phyloP scores from a whole-genome alignment of 163 green algal genomes.

The Prototheca stagnorum region DNA sequence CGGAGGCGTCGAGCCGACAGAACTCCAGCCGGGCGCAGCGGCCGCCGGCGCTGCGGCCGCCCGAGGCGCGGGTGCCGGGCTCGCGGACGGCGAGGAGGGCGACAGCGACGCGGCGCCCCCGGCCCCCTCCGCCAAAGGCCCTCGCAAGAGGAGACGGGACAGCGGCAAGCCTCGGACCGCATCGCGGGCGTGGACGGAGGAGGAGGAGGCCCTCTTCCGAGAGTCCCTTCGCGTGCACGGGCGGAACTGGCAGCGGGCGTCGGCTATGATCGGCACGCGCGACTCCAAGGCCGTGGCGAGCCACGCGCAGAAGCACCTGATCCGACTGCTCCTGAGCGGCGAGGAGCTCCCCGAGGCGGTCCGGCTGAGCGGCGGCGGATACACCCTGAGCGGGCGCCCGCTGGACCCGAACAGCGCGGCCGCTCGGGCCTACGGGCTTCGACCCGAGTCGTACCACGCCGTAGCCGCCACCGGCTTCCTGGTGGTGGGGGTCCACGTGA shows the following conservation, averaged over 20 bases:
- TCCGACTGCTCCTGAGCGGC: slow-evolving; percentile 54
- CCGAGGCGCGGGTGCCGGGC: too few relatives aligned
- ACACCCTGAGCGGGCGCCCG: slow-evolving; percentile 60
- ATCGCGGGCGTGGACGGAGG: slow-evolving; percentile 37
- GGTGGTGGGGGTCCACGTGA: slow-evolving; percentile 17
- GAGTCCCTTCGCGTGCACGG: slow-evolving; percentile 27
- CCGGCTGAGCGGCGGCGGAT: slow-evolving; percentile 39
- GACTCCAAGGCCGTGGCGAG: slow-evolving; percentile 37
- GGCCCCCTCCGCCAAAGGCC: too few relatives aligned
- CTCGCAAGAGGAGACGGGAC: too few relatives aligned
- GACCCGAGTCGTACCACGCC: slow-evolving; percentile 20
- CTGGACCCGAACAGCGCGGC: slow-evolving; percentile 57
- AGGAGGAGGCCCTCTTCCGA: slow-evolving; percentile 53
- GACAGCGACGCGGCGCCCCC: too few relatives aligned
- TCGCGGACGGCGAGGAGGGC: too few relatives aligned
- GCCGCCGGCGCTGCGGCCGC: too few relatives aligned
- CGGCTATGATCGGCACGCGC: slow-evolving; percentile 36
- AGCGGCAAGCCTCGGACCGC: not conserved
- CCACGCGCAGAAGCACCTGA: slow-evolving; percentile 69
- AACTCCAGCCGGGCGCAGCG: too few relatives aligned
- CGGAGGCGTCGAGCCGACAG: too few relatives aligned
- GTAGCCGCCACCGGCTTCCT: slow-evolving; percentile 7
- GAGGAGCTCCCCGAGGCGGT: slow-evolving; percentile 52
- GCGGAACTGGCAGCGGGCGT: slow-evolving; percentile 42
- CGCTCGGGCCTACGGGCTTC: slow-evolving; percentile 61